Evolutionary conservation across 139 green algal genomes (phyloP).

Genomic region (Tetraselmis chui): DNA sequence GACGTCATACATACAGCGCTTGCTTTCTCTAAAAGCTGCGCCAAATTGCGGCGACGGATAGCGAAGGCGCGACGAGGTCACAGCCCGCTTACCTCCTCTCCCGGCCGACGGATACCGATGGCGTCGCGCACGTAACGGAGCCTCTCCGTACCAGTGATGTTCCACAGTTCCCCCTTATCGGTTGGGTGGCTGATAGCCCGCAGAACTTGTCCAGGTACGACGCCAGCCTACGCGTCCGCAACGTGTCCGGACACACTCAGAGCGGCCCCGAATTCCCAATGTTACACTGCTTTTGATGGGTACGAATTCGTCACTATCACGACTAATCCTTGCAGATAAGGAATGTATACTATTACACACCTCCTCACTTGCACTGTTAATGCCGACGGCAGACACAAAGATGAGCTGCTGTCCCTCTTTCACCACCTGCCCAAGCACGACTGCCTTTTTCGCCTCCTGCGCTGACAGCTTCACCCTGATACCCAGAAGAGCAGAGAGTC

Average conservation of each 20-base stretch:
- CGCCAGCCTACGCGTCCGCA: background rate
- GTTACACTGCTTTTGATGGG: background rate
- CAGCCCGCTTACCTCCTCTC: background rate
- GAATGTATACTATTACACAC: no score
- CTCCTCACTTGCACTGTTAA: background rate
- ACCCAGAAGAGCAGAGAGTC: no score
- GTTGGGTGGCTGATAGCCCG: background rate
- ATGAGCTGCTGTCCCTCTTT: background rate
- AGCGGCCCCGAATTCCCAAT: no score
- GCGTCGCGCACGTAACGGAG: background rate
- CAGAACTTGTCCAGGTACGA: background rate
- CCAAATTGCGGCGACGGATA: no score
- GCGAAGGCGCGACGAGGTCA: no score
- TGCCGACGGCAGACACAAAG: background rate
- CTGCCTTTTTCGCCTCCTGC: background rate
- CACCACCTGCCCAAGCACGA: background rate
- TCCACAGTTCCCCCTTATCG: background rate
- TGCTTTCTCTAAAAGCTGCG: no score
- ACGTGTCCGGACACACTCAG: no score
- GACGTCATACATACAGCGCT: no score
- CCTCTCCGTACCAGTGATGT: background rate
- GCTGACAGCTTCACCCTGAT: background rate
- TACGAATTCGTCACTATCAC: no score
- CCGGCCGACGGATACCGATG: background rate
- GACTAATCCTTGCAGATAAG: no score